phyloP scores from a whole-genome alignment of 75 land plant species.

The Picea glauca region DNA sequence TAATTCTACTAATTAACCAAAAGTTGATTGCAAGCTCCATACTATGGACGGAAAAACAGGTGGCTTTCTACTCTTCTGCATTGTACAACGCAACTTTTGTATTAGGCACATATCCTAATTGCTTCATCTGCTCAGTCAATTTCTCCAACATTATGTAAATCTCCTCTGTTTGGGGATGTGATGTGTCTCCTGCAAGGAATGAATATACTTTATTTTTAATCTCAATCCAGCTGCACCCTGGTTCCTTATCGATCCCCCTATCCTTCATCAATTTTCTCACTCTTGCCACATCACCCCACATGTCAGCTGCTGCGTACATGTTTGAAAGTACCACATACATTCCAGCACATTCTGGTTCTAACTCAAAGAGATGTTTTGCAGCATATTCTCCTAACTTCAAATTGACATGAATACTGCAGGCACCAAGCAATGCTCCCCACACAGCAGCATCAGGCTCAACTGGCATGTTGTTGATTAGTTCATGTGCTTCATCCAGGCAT shows the following conservation, averaged over 20 bases:
- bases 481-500: constrained; percentile 47
- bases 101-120: constrained; percentile 24
- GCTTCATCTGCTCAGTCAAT: constrained; percentile 36
- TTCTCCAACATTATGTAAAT: constrained; percentile 29
- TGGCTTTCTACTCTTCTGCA: constrained; percentile 50
- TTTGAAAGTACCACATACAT: constrained; percentile 54
- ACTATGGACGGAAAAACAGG: constrained; percentile 43
- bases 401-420: constrained; percentile 42
- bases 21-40: constrained; percentile 63
- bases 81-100: constrained; percentile 31
- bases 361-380: constrained; percentile 21
- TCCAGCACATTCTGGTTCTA: constrained; percentile 29
- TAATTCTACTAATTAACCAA: constrained; percentile 30
- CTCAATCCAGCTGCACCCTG: constrained; percentile 47
- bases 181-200: constrained; percentile 41
- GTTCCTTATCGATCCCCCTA: constrained; percentile 37
- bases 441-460: constrained; percentile 27
- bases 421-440: constrained; percentile 53
- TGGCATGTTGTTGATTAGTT: constrained; percentile 42
- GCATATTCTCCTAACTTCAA: constrained; percentile 27
- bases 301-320: constrained; percentile 37
- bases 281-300: constrained; percentile 27
- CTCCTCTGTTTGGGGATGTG: constrained; percentile 31
- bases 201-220: constrained; percentile 38
- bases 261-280: constrained; percentile 21